A percentile compares a stretch with the other conserved stretches of the same genome.
phyloP scores from a whole-genome alignment of 345 rosid genomes.

The Linum tenue region DNA sequence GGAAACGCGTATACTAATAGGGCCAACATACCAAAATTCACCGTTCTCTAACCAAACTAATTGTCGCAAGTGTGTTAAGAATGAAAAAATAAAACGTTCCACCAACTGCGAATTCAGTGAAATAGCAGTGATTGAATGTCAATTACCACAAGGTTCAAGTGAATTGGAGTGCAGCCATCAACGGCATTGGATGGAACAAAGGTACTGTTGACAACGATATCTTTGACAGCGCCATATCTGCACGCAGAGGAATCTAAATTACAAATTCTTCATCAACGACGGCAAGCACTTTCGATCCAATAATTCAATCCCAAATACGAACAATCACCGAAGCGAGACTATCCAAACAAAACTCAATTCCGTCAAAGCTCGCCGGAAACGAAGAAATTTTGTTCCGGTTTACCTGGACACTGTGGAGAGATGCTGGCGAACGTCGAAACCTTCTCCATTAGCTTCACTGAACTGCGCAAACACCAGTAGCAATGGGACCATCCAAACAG shows the following conservation, averaged over 20 bases:
- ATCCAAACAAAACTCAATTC: background rate
- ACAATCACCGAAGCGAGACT: background rate
- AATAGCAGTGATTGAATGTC: background rate
- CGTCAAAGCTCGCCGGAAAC: background rate
- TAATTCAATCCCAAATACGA: background rate
- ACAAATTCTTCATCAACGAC: background rate
- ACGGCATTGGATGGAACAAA: conserved; percentile 39
- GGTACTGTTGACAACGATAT: conserved; percentile 24
- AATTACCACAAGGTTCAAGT: conserved; percentile 86
- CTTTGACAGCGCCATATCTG: conserved; percentile 65
- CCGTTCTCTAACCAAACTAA: too few relatives aligned
- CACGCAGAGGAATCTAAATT: conserved; percentile 5
- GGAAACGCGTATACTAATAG: background rate
- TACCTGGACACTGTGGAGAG: conserved; percentile 65
- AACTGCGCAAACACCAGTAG: background rate
- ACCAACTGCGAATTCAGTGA: background rate
- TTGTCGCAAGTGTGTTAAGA: too few relatives aligned
- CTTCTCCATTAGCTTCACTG: conserved; percentile 5
- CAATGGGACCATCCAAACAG: background rate
- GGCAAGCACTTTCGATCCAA: background rate
- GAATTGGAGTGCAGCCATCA: conserved; percentile 65
- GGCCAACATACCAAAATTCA: background rate
- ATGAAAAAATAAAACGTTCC: too few relatives aligned
- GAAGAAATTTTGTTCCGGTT: background rate
- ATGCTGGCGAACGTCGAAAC: conserved; percentile 60